Evolutionary conservation across 345 rosid species (phyloP), one percentile per base, ranked within the genome.

Genomic region (Citropsis articulata): DNA sequence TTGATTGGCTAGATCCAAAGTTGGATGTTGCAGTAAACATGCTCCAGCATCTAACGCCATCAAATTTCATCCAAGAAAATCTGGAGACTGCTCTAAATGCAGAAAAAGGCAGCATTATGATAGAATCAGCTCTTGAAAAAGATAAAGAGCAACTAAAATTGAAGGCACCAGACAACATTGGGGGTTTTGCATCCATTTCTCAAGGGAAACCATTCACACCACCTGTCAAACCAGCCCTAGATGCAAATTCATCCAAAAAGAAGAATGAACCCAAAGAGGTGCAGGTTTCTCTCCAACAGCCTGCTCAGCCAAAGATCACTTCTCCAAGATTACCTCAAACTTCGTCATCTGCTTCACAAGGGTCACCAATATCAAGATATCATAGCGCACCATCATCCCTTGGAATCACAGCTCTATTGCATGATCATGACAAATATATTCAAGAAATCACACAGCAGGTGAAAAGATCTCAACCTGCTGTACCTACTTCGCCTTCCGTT

Each of bases 331-430:
- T 72, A 31, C 79, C 89, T 68, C 89, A 79, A 55, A 78, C 82
- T 84, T 80, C 88, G 64, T 50, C 71, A 16, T 72, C 93, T 70
- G 66, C 88, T 76, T 89, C 92, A 48, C 88, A 78, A 86, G 92
- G 86, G 45, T 92, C 87, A 40, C 86, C 89, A 42, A 28, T 81
- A 65, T 85, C 90, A 38, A 89, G 91, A 80, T 90, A 81, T 80
- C 89, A 85, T 75, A 84, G 87, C 77, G 83, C 91, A 28, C 84
- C 91, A 22, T 85, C 90, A 45, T 75, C 60, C 67, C 83, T 91
- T 73, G 98, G 98, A 77, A 93, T 93, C 84, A 88, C 97, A 56
- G 89, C 98, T 78, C 80, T 91, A 80, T 87, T 93, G 85, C 90
- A 89, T 18, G 94, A 93, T 87, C 90, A 90, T 83, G 84, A 69